Base-by-base conservation (phyloP, 2,329 filamentous ascomycete species). In the Gnomoniopsis smithogilvyi region DNA sequence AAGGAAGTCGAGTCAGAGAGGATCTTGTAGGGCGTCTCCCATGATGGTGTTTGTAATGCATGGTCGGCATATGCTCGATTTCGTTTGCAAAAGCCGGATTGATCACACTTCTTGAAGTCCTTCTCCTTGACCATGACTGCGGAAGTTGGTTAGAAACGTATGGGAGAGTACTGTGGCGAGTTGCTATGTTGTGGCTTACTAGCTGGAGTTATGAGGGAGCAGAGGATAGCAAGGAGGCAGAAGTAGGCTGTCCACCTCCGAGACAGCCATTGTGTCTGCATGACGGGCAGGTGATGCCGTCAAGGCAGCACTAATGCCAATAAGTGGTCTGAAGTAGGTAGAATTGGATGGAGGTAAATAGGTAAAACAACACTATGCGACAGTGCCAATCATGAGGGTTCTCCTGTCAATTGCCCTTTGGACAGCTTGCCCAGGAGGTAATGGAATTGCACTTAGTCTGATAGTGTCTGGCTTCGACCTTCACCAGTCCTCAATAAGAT, bases 31-130 rank as follows among this genome's bases (percentile, higher is more conserved):
- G 94, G 94, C 8, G 92, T 87, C 65, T 80, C 79, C 90, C 92
- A 97, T 30, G 81, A 79, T 10, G 84, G 81, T 61, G 85, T 86
- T 58, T 85, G 76, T 49, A 84, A 76, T 63, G 87, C 92, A 64
- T 84, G 79, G 74, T 98, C 93, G 71, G 95, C 95, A 71, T 90
- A 93, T 43, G 85, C 90, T 72, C 95, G 87, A 76, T 98, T 98
- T 65, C 95, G 90, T 72, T 92, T 95, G 78, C 95, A 99, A 79
- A 99, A 99, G 68, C 95, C 95, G 4, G 94, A 95, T 72, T 99
- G 94, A 66, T 90, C 79, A 78, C 95, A 99, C 68, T 90, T 96
- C 72, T 98, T 99, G 82, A 98, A 99, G 73, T 96, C 93, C 68
- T 96, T 87, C 71, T 96, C 90, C 78, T 99, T 99, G 54, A 99